Conservation (phyloP, 805 yeast genomes). For the Pichia cabralensis region DNA sequence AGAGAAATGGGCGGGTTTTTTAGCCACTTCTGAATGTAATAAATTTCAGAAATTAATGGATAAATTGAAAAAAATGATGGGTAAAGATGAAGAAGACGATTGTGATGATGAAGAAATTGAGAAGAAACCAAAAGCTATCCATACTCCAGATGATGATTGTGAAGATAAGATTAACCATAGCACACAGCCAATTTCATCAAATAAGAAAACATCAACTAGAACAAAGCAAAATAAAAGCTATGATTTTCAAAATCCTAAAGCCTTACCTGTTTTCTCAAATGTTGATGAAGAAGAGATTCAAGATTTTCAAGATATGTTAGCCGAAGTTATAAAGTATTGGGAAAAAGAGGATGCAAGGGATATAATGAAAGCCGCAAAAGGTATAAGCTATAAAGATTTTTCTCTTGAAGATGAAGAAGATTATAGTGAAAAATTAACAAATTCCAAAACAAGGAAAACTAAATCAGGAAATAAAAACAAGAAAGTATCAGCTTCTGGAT, state of each 20-base stretch:
- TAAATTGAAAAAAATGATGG: slow-evolving; percentile 8
- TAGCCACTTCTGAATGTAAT: slow-evolving; percentile 19
- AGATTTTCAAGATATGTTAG: slow-evolving; percentile 1
- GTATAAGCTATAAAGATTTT: slow-evolving; percentile 5
- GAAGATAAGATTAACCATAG: not conserved
- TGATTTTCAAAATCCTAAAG: too few species aligned
- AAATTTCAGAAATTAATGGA: slow-evolving; percentile 19
- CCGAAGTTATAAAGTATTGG: slow-evolving; percentile 7
- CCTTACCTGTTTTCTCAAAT: not conserved
- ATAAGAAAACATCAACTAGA: not conserved
- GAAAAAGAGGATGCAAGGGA: slow-evolving; percentile 5
- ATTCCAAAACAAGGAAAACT: not conserved
- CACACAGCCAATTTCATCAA: too few species aligned
- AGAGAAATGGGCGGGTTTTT: slow-evolving; percentile 20
- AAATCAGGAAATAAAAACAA: not conserved
- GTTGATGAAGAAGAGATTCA: slow-evolving; percentile 1
- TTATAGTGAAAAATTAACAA: not conserved
- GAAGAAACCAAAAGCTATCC: not conserved
- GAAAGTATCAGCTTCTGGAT: not conserved
- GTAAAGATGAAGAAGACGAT: slow-evolving; percentile 3
- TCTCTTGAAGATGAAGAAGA: slow-evolving; percentile 3
- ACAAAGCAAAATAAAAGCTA: not conserved
- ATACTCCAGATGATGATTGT: slow-evolving; percentile 1
- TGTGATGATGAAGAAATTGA: not conserved
- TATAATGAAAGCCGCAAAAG: slow-evolving; percentile 2